phyloP scores from a whole-genome alignment of 2,329 filamentous ascomycete species.

The Beauveria caledonica region DNA sequence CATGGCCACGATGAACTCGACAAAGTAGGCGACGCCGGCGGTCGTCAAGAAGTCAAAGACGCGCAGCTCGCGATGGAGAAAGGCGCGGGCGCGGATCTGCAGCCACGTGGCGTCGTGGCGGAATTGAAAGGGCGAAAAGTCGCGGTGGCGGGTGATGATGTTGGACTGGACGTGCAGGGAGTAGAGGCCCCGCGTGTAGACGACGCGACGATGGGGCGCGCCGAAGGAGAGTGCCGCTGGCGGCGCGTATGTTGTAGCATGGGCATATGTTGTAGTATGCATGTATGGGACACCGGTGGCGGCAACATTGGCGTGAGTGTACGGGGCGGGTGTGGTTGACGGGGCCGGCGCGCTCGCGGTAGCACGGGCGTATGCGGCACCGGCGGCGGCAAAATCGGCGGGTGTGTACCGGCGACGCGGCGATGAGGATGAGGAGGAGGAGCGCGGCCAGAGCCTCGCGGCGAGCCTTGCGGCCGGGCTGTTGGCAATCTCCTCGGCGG shows the following conservation, averaged over 20 bases:
- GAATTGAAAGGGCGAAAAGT: slow-evolving; percentile 62
- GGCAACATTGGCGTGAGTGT: not conserved
- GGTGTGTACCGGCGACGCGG: too few species aligned
- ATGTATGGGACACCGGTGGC: too few species aligned
- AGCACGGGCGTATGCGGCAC: too few species aligned
- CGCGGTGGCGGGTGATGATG: slow-evolving; percentile 64
- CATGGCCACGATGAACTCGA: slow-evolving; percentile 80
- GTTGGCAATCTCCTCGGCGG: not conserved
- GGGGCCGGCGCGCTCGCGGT: too few species aligned
- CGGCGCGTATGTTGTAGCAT: too few species aligned
- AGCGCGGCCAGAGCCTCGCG: not conserved
- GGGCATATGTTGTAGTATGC: too few species aligned
- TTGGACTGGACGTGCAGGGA: slow-evolving; percentile 80
- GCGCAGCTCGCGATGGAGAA: slow-evolving; percentile 74
- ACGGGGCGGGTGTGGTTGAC: too few species aligned
- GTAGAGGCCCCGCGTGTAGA: slow-evolving; percentile 67
- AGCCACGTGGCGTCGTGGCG: slow-evolving; percentile 55
- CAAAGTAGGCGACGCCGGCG: slow-evolving; percentile 59
- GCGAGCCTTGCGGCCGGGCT: not conserved
- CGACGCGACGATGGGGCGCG: slow-evolving; percentile 47
- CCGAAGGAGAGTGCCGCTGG: too few species aligned
- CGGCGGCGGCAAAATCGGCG: not conserved
- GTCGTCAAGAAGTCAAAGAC: slow-evolving; percentile 65
- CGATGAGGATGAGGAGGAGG: too few species aligned
- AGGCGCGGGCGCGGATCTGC: slow-evolving; percentile 68